Conservation (phyloP, 2,329 filamentous ascomycete genomes). For the Pyrenophora teres region DNA sequence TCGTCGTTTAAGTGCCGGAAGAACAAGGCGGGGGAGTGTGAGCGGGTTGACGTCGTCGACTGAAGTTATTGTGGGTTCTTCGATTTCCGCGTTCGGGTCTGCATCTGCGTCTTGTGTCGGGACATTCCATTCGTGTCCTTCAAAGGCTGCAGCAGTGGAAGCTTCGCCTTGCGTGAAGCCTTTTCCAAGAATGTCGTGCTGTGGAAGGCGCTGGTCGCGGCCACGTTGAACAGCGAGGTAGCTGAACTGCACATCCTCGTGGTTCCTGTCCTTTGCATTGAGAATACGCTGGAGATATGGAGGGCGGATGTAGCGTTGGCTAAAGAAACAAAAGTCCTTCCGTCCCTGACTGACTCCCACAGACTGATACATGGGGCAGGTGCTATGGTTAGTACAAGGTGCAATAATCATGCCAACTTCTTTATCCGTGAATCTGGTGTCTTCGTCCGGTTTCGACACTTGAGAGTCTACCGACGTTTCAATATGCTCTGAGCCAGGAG, state of each 20-base stretch:
- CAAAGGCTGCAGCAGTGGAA: conserved; percentile 70
- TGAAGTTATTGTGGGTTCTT: conserved; percentile 36
- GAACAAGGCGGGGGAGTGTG: conserved; percentile 75
- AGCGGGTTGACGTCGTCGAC: conserved; percentile 56
- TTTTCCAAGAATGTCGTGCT: conserved; percentile 39
- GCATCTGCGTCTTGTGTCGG: conserved; percentile 16
- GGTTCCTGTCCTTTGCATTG: conserved; percentile 71
- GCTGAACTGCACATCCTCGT: conserved; percentile 89
- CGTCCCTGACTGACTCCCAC: conserved; percentile 73
- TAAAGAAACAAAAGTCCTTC: conserved; percentile 90
- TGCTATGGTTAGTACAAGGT: conserved; percentile 82
- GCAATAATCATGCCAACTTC: conserved; percentile 66
- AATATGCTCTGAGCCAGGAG: conserved; percentile 58
- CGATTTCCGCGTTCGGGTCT: conserved; percentile 15
- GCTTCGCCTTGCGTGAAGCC: conserved; percentile 56
- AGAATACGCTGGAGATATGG: conserved; percentile 79
- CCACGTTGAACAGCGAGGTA: conserved; percentile 87
- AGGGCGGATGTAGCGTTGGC: conserved; percentile 85
- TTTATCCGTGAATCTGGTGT: conserved; percentile 50
- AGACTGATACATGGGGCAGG: conserved; percentile 84
- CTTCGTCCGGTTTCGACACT: conserved; percentile 46
- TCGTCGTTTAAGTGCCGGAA: conserved; percentile 82
- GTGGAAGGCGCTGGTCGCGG: conserved; percentile 57
- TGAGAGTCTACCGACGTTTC: conserved; percentile 47
- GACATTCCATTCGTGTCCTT: conserved; percentile 62